Conservation (phyloP, 2,329 filamentous ascomycete genomes). For the Monilinia vaccinii-corymbosi region DNA sequence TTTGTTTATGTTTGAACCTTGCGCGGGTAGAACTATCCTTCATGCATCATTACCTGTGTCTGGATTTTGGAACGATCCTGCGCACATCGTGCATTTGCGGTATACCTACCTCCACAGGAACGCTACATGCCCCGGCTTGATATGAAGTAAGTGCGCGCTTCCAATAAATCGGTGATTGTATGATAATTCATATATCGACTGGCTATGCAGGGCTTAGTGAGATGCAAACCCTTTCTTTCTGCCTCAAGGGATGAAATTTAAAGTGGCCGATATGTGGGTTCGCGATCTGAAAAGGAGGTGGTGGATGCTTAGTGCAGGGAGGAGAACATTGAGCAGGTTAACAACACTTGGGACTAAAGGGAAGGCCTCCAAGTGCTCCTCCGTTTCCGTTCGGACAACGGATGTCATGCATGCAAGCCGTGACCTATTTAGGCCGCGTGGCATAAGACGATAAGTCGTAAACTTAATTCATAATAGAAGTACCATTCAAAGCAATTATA, state of each 20-base stretch:
- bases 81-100: neutral
- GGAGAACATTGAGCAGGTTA: too few relatives aligned
- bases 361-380: neutral
- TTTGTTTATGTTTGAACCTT: neutral
- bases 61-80: neutral
- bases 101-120: neutral
- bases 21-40: neutral
- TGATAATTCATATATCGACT: neutral
- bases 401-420: neutral
- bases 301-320: too few relatives aligned
- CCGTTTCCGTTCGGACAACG: neutral
- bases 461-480: neutral
- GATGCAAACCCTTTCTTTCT: too few relatives aligned
- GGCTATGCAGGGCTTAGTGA: neutral
- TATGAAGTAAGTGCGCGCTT: neutral
- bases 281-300: too few relatives aligned
- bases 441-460: neutral
- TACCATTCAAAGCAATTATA: too few relatives aligned
- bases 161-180: neutral
- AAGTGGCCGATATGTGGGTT: neutral
- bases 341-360: neutral
- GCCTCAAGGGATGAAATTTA: neutral
- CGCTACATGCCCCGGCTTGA: neutral
- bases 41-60: neutral
- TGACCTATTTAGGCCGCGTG: neutral